A percentile compares a stretch with the other conserved stretches of the same genome.
Evolutionary conservation across 352 stramenopile species (phyloP).

Genomic region (Aphanomyces cochlioides): DNA sequence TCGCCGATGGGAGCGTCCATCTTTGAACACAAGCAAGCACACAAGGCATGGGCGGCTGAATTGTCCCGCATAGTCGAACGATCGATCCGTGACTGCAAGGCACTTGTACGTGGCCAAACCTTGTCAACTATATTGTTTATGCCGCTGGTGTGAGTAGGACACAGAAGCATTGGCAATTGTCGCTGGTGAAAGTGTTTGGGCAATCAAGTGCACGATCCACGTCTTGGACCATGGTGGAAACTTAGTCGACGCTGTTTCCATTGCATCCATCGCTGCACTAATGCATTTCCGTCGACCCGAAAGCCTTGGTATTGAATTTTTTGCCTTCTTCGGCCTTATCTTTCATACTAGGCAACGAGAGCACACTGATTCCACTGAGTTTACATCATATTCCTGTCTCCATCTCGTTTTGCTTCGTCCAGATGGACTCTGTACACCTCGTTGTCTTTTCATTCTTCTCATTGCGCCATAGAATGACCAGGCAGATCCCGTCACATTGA

Average conservation of each 20-base stretch:
- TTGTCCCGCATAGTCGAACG: conserved; percentile 89
- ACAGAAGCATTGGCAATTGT: conserved; percentile 92
- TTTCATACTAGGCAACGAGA: conserved; percentile 84
- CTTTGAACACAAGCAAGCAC: conserved; percentile 49
- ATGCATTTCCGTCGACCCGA: conserved; percentile 91
- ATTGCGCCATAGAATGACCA: conserved; percentile 35
- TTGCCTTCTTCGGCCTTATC: conserved; percentile 47
- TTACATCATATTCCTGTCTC: conserved; percentile 95
- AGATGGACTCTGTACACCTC: conserved; percentile 33
- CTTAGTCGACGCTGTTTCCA: conserved; percentile 85
- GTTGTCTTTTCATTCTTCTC: conserved; percentile 13
- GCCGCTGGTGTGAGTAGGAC: conserved; percentile 42
- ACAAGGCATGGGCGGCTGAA: conserved; percentile 50
- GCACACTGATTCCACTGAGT: conserved; percentile 86
- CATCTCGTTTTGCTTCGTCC: conserved; percentile 89
- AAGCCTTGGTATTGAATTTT: conserved; percentile 49
- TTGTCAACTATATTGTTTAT: background rate
- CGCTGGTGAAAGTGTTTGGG: conserved; percentile 92
- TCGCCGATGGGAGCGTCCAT: conserved; percentile 78
- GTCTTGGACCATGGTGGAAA: conserved; percentile 92
- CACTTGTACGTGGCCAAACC: conserved; percentile 43
- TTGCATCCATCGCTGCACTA: conserved; percentile 91
- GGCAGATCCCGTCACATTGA: conserved; percentile 60
- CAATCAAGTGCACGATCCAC: conserved; percentile 87
- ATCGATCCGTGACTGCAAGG: conserved; percentile 86